A percentile compares a stretch with the other conserved stretches of the same genome.
Evolutionary conservation across 768 basidiomycete genomes (phyloP).

Genomic region (Auricularia auricula-judae): DNA sequence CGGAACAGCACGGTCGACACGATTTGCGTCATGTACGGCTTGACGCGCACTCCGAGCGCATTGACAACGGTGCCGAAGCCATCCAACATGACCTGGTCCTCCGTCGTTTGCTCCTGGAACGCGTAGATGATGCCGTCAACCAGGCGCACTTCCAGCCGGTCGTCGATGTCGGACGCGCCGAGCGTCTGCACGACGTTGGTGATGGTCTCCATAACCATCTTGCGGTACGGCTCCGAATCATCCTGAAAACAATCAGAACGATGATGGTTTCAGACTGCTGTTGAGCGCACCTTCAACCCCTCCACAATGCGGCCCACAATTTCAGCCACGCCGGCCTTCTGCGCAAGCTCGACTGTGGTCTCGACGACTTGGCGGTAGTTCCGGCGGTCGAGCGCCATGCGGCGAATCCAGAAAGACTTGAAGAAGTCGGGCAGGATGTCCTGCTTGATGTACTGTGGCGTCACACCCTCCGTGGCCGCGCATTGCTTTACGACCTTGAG

Average conservation of each 20-base stretch:
- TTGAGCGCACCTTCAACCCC: slow-evolving; percentile 52
- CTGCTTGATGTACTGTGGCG: slow-evolving; percentile 88
- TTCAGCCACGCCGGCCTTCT: slow-evolving; percentile 93
- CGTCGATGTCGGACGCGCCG: slow-evolving; percentile 96
- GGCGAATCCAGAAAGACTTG: slow-evolving; percentile 96
- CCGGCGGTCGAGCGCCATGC: slow-evolving; percentile 93
- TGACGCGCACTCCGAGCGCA: slow-evolving; percentile 89
- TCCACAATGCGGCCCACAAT: slow-evolving; percentile 85
- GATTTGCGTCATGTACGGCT: slow-evolving; percentile 97
- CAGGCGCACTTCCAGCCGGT: slow-evolving; percentile 84
- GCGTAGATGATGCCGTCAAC: slow-evolving; percentile 99
- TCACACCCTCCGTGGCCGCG: slow-evolving; percentile 96
- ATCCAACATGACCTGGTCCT: slow-evolving; percentile 98
- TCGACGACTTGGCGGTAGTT: slow-evolving; percentile 98
- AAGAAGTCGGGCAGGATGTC: slow-evolving; percentile 99
- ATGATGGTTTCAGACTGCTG: too few relatives aligned
- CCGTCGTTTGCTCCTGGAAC: slow-evolving; percentile 99
- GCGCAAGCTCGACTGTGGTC: slow-evolving; percentile 95
- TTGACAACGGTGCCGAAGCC: slow-evolving; percentile 98
- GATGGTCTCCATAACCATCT: slow-evolving; percentile 99
- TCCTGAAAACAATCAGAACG: slow-evolving; percentile 22
- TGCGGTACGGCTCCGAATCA: slow-evolving; percentile 82
- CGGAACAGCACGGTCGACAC: slow-evolving; percentile 99
- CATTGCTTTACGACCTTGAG: slow-evolving; percentile 99
- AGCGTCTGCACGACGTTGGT: slow-evolving; percentile 89